Percentiles rank a stretch among this genome's conserved stretches.
phyloP scores from a whole-genome alignment of 2,329 filamentous ascomycete species.

The Parasarocladium wereldwijsianum region DNA sequence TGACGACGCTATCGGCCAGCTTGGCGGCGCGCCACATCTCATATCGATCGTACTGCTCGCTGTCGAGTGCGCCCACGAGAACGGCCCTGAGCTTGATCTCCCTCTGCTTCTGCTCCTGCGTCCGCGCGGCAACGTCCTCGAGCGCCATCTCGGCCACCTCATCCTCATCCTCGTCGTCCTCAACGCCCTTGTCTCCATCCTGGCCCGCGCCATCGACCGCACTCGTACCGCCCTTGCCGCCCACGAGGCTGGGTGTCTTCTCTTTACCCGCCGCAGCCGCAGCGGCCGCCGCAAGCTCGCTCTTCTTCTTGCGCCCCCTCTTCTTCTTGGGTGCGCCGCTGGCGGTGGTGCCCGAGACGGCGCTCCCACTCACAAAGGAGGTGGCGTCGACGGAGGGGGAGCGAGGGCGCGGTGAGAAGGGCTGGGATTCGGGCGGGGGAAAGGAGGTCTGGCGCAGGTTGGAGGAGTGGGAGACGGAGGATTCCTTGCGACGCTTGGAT shows the following conservation, averaged over 20 bases:
- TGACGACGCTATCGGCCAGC: constrained; percentile 52
- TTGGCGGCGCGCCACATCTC: constrained; percentile 57
- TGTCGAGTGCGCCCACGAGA: constrained; percentile 49
- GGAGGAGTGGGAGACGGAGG: constrained; percentile 41
- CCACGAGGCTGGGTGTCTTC: constrained; percentile 27
- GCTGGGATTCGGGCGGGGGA: constrained; percentile 50
- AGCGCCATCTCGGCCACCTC: constrained; percentile 40
- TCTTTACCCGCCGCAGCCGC: constrained; percentile 23
- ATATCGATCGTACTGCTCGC: constrained; percentile 54
- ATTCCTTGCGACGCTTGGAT: constrained; percentile 58
- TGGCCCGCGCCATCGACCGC: constrained; percentile 32
- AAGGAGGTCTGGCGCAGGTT: constrained; percentile 74
- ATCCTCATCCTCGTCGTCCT: constrained; percentile 43
- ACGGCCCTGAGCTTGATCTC: constrained; percentile 42
- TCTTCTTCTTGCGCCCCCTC: constrained; percentile 46
- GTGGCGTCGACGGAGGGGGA: constrained; percentile 51
- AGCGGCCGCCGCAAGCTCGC: constrained; percentile 20
- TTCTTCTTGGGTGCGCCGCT: constrained; percentile 38
- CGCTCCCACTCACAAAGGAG: constrained; percentile 47
- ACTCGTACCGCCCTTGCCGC: constrained; percentile 24
- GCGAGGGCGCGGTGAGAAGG: constrained; percentile 35
- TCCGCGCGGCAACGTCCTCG: constrained; percentile 43
- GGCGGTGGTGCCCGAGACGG: constrained; percentile 28
- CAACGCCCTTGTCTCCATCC: constrained; percentile 28
- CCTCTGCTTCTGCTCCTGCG: constrained; percentile 53